Conservation (phyloP, 768 basidiomycete species). For the Podaxis sp. region DNA sequence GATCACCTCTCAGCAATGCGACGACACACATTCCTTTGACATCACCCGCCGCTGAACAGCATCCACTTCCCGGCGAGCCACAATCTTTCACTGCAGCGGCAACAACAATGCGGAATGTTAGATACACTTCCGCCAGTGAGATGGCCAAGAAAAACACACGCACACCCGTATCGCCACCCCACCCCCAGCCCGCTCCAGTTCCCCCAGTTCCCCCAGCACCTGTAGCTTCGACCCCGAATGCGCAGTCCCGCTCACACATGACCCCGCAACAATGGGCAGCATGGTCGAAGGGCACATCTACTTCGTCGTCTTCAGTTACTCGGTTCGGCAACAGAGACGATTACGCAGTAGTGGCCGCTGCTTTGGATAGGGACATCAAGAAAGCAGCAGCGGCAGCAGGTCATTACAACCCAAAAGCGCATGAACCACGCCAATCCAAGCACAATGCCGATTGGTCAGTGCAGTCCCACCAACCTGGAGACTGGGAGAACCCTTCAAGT, state of each 20-base stretch:
- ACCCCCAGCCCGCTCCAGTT: slow-evolving; percentile 15
- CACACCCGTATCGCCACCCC: slow-evolving; percentile 16
- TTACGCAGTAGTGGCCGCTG: slow-evolving; percentile 5
- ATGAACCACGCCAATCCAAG: not conserved
- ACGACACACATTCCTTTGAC: not conserved
- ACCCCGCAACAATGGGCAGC: slow-evolving; percentile 17
- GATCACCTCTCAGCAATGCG: slow-evolving; percentile 15
- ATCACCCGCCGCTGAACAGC: not conserved
- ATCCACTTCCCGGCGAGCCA: not conserved
- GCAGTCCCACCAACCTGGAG: not conserved
- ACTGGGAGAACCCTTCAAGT: not conserved
- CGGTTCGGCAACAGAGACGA: slow-evolving; percentile 8
- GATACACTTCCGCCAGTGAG: slow-evolving; percentile 23
- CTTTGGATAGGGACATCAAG: not conserved
- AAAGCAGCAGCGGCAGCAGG: slow-evolving; percentile 1
- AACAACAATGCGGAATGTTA: slow-evolving; percentile 17
- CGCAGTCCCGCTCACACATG: not conserved
- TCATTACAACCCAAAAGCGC: not conserved
- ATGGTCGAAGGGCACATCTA: slow-evolving; percentile 8
- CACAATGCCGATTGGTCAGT: not conserved
- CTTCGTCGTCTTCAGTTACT: not conserved
- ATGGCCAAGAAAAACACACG: slow-evolving; percentile 14
- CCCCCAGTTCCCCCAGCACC: slow-evolving; percentile 4
- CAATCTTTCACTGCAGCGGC: slow-evolving; percentile 22
- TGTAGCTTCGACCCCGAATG: not conserved